Conservation (phyloP, 176 grass and related monocot genomes). For the Puccinellia tenuiflora region DNA sequence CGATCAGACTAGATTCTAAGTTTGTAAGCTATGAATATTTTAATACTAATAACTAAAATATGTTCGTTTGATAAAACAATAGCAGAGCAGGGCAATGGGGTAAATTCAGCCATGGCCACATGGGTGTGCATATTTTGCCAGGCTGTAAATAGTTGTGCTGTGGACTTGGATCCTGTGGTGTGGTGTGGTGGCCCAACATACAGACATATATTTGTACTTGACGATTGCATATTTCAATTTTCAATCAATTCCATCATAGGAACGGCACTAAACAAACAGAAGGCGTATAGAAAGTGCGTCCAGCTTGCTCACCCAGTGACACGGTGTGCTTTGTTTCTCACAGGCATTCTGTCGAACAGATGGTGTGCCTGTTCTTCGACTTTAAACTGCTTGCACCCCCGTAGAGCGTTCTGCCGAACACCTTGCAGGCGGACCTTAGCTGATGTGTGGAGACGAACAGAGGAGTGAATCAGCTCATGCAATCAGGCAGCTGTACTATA, state of each 20-base stretch:
- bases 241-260: too few relatives aligned
- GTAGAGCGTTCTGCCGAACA: slow-evolving; percentile 15
- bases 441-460: not conserved
- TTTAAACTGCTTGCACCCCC: not conserved
- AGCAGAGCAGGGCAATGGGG: not conserved
- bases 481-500: not conserved
- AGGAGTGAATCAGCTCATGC: not conserved
- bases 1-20: slow-evolving; percentile 19
- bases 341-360: not conserved
- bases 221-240: not conserved
- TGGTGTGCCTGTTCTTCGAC: not conserved
- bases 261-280: not conserved
- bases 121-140: slow-evolving; percentile 21
- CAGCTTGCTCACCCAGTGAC: not conserved
- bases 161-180: not conserved
- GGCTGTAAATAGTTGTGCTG: slow-evolving; percentile 2
- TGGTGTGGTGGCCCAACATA: not conserved
- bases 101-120: not conserved
- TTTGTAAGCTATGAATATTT: slow-evolving; percentile 4
- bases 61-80: slow-evolving; percentile 9
- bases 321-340: not conserved
- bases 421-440: not conserved
- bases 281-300: not conserved
- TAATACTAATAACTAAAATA: not conserved
- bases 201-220: not conserved